These are phyloP conservation scores for Verticillium nubilum DNA, from an alignment of 2,329 filamentous ascomycete species.

Conservation along the genomic window DNA sequence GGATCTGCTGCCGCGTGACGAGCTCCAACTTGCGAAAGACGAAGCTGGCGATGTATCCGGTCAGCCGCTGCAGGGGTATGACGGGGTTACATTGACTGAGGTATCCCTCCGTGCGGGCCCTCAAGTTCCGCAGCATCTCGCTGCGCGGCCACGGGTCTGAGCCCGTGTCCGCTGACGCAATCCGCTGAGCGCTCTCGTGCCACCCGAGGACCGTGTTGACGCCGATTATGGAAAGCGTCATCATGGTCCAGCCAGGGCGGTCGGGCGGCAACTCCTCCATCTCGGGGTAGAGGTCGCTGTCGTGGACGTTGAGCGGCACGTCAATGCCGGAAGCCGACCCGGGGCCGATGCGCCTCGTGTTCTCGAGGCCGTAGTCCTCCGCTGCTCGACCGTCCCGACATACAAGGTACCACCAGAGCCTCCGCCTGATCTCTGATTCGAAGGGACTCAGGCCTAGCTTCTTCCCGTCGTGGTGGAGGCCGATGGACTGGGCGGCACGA, in stretches of 20 bases:
- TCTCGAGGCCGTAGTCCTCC: constrained; percentile 47
- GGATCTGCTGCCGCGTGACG: constrained; percentile 22
- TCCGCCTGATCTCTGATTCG: constrained; percentile 48
- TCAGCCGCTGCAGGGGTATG: constrained; percentile 35
- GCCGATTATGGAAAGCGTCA: constrained; percentile 49
- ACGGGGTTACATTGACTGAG: constrained; percentile 45
- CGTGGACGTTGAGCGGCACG: constrained; percentile 52
- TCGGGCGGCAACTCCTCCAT: constrained; percentile 42
- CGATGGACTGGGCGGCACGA: constrained; percentile 43
- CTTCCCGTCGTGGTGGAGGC: constrained; percentile 41
- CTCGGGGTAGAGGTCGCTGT: constrained; percentile 41
- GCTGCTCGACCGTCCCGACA: constrained; percentile 46
- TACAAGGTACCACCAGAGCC: constrained; percentile 51
- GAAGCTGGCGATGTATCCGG: constrained; percentile 19
- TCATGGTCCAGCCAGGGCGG: constrained; percentile 48
- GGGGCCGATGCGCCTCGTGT: constrained; percentile 25
- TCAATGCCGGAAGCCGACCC: constrained; percentile 37
- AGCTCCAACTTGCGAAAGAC: constrained; percentile 28
- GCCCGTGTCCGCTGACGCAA: constrained; percentile 4
- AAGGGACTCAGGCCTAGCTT: constrained; percentile 27
- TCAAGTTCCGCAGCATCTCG: constrained; percentile 34
- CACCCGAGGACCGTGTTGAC: constrained; percentile 37
- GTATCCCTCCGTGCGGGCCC: constrained; percentile 39
- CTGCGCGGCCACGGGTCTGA: constrained; percentile 27
- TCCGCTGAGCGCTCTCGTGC: constrained; percentile 16